Base-by-base conservation (phyloP, 345 rosid species). In the Hypericum perforatum region DNA sequence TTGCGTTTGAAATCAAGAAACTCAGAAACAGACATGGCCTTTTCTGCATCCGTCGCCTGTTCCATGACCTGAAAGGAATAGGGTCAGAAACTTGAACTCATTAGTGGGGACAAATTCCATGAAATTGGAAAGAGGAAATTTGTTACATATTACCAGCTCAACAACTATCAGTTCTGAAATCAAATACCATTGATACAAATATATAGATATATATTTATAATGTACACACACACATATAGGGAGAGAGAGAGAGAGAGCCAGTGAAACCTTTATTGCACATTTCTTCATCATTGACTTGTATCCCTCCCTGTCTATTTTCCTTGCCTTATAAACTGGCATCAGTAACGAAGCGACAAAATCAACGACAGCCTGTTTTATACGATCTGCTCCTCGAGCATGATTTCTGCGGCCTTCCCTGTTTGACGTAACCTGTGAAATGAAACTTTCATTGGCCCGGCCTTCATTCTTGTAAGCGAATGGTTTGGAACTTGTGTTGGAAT, bases 281-380 rank as follows among this genome's bases (percentile, higher is more conserved):
- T 89, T 94, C 82, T 94, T 94, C 99, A 94, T 89, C 68, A 94
- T 94, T 45, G 92, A 80, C 72, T 94, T 94, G 70, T 94, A 94
- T 49, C 89, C 97, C 15, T 94, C 99, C 69, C 70, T 84, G 52
- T 94, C 95, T 71, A 94, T 80, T 76, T 89, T 94, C 73, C 86
- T 86, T 39, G 97, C 94, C 74, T 63, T 94, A 71, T 94, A 94
- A 13, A 91, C 87, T 65, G 97, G 86, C 99, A 94, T 94, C 58
- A 94, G 92, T 77, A 94, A 74, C 43, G 99, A 83, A 44, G 87
- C 97, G 71, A 86, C 97, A 70, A 84, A 94, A 74, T 86, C 95
- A 45, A 94, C 97, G 65, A 94, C 85, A 13, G 95, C 95, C 63
- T 80, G 94, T 73, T 94, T 94, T 48, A 89, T 80, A 59, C 72